Percentiles rank a stretch among this genome's conserved stretches.
phyloP scores from a whole-genome alignment of 805 yeast species.

The Myxozyma neotropica region DNA sequence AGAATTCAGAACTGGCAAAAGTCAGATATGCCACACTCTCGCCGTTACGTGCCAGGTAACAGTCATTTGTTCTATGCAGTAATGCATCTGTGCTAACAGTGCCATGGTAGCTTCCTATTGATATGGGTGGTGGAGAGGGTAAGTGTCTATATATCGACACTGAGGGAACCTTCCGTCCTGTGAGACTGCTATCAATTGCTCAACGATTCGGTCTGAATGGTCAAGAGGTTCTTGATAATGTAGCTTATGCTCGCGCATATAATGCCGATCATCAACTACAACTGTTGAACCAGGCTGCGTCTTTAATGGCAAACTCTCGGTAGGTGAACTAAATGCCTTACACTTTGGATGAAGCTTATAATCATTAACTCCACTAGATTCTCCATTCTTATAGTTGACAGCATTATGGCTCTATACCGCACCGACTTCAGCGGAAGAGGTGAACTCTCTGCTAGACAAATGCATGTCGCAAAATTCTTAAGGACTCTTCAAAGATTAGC shows the following conservation, averaged over 20 bases:
- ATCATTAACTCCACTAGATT: conserved; percentile 48
- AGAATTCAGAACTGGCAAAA: conserved; percentile 96
- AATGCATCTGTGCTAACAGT: no score
- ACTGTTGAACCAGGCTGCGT: conserved; percentile 84
- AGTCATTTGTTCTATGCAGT: background rate
- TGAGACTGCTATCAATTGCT: conserved; percentile 84
- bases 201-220: conserved; percentile 89
- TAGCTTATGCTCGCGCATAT: conserved; percentile 95
- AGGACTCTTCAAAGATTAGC: conserved; percentile 89
- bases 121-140: conserved; percentile 98
- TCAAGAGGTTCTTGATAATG: conserved; percentile 92
- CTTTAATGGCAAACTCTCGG: conserved; percentile 93
- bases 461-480: conserved; percentile 91
- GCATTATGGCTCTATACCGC: conserved; percentile 94
- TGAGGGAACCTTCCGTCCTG: conserved; percentile 95
- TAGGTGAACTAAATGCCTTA: background rate
- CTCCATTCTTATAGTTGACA: conserved; percentile 88
- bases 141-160: conserved; percentile 95
- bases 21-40: conserved; percentile 93
- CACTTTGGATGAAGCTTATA: no score
- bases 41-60: conserved; percentile 91
- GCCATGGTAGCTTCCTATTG: conserved; percentile 77
- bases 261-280: conserved; percentile 95
- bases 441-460: conserved; percentile 90
- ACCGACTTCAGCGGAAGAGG: conserved; percentile 96